Percentiles rank a stretch among this genome's conserved stretches.
Evolutionary conservation across 805 yeast genomes (phyloP).

Genomic region (Hanseniaspora clermontiae): DNA sequence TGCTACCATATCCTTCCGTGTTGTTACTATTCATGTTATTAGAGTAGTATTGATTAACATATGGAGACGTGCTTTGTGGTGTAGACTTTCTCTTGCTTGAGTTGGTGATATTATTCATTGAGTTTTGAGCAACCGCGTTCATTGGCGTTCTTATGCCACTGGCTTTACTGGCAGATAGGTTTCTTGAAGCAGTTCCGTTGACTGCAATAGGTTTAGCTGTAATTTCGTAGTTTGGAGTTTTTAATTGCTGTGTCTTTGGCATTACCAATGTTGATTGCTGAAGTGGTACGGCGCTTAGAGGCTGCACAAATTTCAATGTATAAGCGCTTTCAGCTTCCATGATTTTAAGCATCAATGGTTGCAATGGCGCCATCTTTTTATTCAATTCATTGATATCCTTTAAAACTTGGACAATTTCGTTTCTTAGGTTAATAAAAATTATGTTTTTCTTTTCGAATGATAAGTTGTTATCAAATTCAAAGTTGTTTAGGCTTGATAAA

Average conservation of each 20-base stretch:
- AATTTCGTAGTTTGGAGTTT: slow-evolving; percentile 11
- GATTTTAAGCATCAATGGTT: slow-evolving; percentile 2
- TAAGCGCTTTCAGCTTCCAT: neutral
- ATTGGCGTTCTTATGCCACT: neutral
- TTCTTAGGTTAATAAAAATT: neutral
- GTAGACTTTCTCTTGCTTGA: slow-evolving; percentile 4
- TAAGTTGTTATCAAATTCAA: slow-evolving; percentile 7
- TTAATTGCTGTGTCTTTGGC: slow-evolving; percentile 12
- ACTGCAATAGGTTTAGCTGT: slow-evolving; percentile 7
- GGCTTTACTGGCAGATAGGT: neutral
- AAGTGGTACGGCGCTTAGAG: slow-evolving; percentile 3
- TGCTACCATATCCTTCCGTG: neutral
- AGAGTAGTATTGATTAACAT: slow-evolving; percentile 6
- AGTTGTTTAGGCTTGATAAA: neutral
- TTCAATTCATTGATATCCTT: slow-evolving; percentile 3
- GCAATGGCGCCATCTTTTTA: slow-evolving; percentile 5
- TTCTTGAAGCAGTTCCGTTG: neutral
- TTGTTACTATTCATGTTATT: neutral
- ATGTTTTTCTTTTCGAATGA: neutral
- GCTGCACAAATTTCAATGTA: slow-evolving; percentile 2
- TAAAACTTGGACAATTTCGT: slow-evolving; percentile 6
- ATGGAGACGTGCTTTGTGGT: slow-evolving; percentile 12
- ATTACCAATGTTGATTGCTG: neutral
- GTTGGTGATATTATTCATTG: neutral
- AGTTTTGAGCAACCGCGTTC: neutral